phyloP scores from a whole-genome alignment of 2,329 filamentous ascomycete genomes.

The Aspergillus ochraceus region DNA sequence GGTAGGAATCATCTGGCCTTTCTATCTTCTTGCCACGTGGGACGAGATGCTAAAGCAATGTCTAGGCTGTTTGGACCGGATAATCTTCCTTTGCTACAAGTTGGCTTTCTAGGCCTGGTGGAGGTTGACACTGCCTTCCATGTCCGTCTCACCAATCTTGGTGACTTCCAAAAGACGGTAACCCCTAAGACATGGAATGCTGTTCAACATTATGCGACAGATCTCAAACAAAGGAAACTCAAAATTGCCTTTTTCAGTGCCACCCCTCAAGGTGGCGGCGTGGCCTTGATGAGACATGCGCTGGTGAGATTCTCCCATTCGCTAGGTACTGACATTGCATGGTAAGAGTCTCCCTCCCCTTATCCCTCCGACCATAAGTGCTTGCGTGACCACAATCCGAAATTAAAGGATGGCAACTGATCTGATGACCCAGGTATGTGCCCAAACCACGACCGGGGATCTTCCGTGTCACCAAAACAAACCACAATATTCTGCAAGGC shows the following conservation, averaged over 20 bases:
- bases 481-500: conserved; percentile 85
- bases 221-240: conserved; percentile 63
- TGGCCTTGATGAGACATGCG: conserved; percentile 79
- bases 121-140: conserved; percentile 68
- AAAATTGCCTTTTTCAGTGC: conserved; percentile 78
- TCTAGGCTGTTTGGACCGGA: conserved; percentile 70
- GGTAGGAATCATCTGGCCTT: conserved; percentile 46
- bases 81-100: conserved; percentile 64
- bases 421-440: conserved; percentile 54
- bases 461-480: conserved; percentile 81
- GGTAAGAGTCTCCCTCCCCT: conserved; percentile 53
- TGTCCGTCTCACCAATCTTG: conserved; percentile 58
- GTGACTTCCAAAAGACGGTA: conserved; percentile 64
- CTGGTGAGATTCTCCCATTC: conserved; percentile 69
- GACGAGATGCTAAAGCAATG: conserved; percentile 14
- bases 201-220: conserved; percentile 62
- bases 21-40: background rate
- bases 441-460: conserved; percentile 77
- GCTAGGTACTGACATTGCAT: conserved; percentile 68
- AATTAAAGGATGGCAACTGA: conserved; percentile 2
- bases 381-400: background rate
- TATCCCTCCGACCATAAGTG: no score
- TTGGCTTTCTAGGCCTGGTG: conserved; percentile 68
- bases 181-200: conserved; percentile 63
- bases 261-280: conserved; percentile 79